phyloP scores from a whole-genome alignment of 2,329 filamentous ascomycete species.

The Colletotrichum caudatum region DNA sequence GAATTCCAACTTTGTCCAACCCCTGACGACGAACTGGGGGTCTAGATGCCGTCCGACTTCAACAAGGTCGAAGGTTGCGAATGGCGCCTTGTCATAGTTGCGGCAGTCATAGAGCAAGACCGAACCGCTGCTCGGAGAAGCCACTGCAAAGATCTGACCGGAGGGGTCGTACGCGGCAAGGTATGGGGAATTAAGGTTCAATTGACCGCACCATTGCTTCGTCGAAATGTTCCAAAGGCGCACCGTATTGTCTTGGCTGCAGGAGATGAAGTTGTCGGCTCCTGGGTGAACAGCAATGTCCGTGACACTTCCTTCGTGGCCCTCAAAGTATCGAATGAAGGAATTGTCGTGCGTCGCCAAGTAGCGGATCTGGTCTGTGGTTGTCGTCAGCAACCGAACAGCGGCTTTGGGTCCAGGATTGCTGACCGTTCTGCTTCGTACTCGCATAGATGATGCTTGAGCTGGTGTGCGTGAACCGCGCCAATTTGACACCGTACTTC shows the following conservation, averaged over 20 bases:
- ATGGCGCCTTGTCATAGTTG: constrained; percentile 93
- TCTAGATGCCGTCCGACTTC: constrained; percentile 64
- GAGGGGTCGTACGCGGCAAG: constrained; percentile 93
- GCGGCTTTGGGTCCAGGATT: background rate
- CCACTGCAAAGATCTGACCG: constrained; percentile 90
- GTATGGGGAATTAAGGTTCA: constrained; percentile 84
- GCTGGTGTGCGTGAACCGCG: constrained; percentile 92
- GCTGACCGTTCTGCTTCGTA: constrained; percentile 88
- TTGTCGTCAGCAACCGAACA: constrained; percentile 8
- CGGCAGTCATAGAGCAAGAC: constrained; percentile 92
- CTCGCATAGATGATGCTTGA: constrained; percentile 95
- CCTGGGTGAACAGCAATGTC: constrained; percentile 86
- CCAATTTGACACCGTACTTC: constrained; percentile 95
- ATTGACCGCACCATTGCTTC: constrained; percentile 81
- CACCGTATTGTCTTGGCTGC: constrained; percentile 90
- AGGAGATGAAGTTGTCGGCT: constrained; percentile 91
- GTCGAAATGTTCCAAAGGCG: constrained; percentile 90
- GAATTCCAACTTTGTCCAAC: constrained; percentile 94
- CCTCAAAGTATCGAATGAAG: constrained; percentile 95
- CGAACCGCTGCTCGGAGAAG: constrained; percentile 81
- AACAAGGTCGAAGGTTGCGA: constrained; percentile 84
- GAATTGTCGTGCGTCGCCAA: constrained; percentile 94
- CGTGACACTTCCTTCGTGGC: constrained; percentile 88
- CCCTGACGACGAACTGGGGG: constrained; percentile 70
- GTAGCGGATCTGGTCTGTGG: constrained; percentile 71